A percentile compares a stretch with the other conserved stretches of the same genome.
Evolutionary conservation across 306 rosid species (phyloP).

Genomic region (Cucurbita pepo): DNA sequence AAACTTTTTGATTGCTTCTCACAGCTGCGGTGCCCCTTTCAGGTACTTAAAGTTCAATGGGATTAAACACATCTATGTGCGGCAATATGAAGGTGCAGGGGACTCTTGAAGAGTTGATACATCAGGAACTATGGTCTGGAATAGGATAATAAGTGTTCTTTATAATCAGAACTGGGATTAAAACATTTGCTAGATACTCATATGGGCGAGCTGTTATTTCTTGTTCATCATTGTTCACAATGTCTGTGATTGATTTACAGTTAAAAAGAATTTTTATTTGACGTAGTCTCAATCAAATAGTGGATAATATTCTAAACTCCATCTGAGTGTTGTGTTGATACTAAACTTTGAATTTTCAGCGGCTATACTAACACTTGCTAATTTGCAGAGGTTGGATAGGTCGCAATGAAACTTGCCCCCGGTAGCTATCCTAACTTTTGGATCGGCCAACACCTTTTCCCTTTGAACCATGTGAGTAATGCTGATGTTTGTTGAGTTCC

Average conservation of each 20-base stretch:
- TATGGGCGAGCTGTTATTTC: not conserved
- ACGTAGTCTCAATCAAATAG: not conserved
- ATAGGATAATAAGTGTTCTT: not conserved
- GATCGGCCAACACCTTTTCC: not conserved
- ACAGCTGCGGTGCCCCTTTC: not conserved
- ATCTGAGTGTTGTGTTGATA: not conserved
- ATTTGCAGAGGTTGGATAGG: not conserved
- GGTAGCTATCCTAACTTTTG: not conserved
- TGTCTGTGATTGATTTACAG: not conserved
- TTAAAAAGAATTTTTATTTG: not conserved
- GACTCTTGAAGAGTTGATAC: slow-evolving; percentile 4
- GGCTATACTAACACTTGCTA: not conserved
- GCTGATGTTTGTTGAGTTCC: not conserved
- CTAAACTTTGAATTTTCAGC: not conserved
- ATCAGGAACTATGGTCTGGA: not conserved
- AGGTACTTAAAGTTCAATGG: slow-evolving; percentile 3
- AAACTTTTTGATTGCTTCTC: not conserved
- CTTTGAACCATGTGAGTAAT: not conserved
- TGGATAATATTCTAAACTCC: not conserved
- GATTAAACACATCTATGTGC: not conserved
- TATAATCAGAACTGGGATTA: not conserved
- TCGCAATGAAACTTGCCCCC: not conserved
- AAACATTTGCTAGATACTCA: not conserved
- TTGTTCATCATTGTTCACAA: not conserved
- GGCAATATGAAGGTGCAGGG: not conserved